Percentiles rank a stretch among this genome's conserved stretches.
phyloP scores from a whole-genome alignment of 106 monocot species.

The Allium fistulosum region DNA sequence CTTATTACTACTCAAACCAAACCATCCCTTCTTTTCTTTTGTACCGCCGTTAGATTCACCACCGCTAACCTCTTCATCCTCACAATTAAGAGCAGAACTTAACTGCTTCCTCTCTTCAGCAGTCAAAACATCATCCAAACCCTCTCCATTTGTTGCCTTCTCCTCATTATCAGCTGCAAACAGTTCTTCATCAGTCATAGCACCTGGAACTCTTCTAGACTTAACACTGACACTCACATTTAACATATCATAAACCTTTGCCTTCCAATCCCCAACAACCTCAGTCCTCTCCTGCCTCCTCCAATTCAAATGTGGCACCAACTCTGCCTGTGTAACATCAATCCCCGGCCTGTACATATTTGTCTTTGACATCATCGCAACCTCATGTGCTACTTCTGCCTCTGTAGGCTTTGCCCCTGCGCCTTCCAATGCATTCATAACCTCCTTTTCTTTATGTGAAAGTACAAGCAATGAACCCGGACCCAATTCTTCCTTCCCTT shows the following conservation, averaged over 20 bases:
- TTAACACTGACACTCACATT: slow-evolving; percentile 91
- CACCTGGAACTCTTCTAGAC: slow-evolving; percentile 88
- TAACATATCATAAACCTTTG: slow-evolving; percentile 88
- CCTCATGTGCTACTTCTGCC: slow-evolving; percentile 86
- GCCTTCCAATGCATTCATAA: slow-evolving; percentile 91
- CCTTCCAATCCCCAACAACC: slow-evolving; percentile 84
- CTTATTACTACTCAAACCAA: slow-evolving; percentile 51
- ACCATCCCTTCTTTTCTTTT: slow-evolving; percentile 81
- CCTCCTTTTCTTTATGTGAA: slow-evolving; percentile 90
- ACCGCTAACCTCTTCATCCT: slow-evolving; percentile 41
- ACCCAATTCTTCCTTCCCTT: slow-evolving; percentile 25
- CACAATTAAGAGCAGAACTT: slow-evolving; percentile 56
- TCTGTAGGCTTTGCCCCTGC: slow-evolving; percentile 82
- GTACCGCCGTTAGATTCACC: slow-evolving; percentile 29
- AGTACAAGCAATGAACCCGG: slow-evolving; percentile 84
- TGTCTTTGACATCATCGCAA: slow-evolving; percentile 92
- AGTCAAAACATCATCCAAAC: slow-evolving; percentile 79
- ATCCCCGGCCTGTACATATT: slow-evolving; percentile 96
- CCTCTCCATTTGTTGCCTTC: slow-evolving; percentile 37
- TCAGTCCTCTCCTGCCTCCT: slow-evolving; percentile 82
- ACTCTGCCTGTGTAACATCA: slow-evolving; percentile 90
- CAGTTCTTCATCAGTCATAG: slow-evolving; percentile 91
- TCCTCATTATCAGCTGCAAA: slow-evolving; percentile 60
- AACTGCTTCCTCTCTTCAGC: slow-evolving; percentile 82
- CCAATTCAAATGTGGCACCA: slow-evolving; percentile 90